A percentile compares a stretch with the other conserved stretches of the same genome.
These are phyloP conservation scores for Flaveria sonorensis DNA, from an alignment of 129 eudicot genomes.

Conservation along the genomic window DNA sequence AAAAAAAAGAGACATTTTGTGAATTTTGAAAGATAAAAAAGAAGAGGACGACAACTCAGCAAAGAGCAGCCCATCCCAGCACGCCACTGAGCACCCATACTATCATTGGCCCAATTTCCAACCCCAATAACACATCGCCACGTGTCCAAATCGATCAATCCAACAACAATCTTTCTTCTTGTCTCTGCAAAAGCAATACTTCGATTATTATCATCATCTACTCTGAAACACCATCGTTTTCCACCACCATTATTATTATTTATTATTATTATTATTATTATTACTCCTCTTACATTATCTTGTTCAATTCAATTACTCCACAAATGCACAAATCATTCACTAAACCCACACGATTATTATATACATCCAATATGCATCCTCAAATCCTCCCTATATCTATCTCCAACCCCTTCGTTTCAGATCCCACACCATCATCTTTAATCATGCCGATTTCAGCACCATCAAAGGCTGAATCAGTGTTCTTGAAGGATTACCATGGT, in stretches of 20 bases:
- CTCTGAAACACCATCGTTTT: not conserved
- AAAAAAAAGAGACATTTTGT: too few species aligned
- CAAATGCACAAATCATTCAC: conserved; percentile 30
- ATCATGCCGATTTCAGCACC: conserved; percentile 37
- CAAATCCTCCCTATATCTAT: conserved; percentile 54
- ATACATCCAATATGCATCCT: conserved; percentile 39
- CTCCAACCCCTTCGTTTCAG: conserved; percentile 35
- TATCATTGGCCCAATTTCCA: conserved; percentile 13
- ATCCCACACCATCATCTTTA: conserved; percentile 38
- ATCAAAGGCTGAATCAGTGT: conserved; percentile 44
- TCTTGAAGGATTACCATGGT: conserved; percentile 37
- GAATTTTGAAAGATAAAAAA: too few species aligned
- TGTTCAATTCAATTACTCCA: not conserved
- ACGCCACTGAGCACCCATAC: too few species aligned
- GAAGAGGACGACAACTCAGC: not conserved
- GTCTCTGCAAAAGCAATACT: conserved; percentile 7
- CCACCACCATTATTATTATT: conserved; percentile 18
- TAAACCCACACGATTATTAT: conserved; percentile 30
- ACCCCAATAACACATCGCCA: not conserved
- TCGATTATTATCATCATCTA: too few species aligned
- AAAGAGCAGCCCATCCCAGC: not conserved
- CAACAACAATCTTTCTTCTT: not conserved
- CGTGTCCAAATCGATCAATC: conserved; percentile 6
- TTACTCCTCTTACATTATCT: not conserved
- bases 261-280: conserved; percentile 15